Base-by-base conservation (phyloP, 1,139 yeast species). In the Taphrina populina region DNA sequence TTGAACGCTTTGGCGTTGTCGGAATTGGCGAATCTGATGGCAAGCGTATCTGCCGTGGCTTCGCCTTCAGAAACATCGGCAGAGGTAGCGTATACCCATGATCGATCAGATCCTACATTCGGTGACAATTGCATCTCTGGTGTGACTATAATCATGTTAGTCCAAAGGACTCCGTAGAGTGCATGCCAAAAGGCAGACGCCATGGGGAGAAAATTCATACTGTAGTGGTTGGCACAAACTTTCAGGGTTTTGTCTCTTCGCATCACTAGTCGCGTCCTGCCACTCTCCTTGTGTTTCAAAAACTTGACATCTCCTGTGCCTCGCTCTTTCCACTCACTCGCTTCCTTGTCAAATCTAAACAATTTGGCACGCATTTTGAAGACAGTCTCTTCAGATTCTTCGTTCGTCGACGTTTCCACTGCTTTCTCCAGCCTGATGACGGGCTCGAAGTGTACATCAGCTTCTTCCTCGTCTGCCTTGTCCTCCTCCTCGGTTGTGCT, bases 271-370 rank as follows among this genome's bases (percentile, higher is more conserved):
- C 98, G 84, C 62, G 85, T 86, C 75, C 87, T 90, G 58, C 80
- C 78, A 58, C 88, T 75, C 61, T 75, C 75, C 73, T 87, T 88
- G 76, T 90, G 96, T 76, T 92, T 80, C 70, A 92, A 81, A 73
- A 92, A 88, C 74, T 90, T 88, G 66, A 90, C 96, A 69, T 92
- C 98, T 66, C 98, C 99, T 43, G 96, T 88, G 65, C 98, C 98
- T 77, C 98, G 86, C 77, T 94, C 99, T 73, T 94, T 92, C 98
- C 99, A 92, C 75, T 92, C 98, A 69, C 87, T 86, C 59, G 83
- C 70, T 62, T 84, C 88, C 60, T 77, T 77, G 68, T 84, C 86
- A 76, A 84, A 92, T 73, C 88, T 84, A 78, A 92, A 92, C 69
- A 92, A 78, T 75, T 92, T 94, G 65, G 99, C 97, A 70, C 98